Base-by-base conservation (phyloP, 495 filamentous ascomycete genomes). In the Halenospora varia region DNA sequence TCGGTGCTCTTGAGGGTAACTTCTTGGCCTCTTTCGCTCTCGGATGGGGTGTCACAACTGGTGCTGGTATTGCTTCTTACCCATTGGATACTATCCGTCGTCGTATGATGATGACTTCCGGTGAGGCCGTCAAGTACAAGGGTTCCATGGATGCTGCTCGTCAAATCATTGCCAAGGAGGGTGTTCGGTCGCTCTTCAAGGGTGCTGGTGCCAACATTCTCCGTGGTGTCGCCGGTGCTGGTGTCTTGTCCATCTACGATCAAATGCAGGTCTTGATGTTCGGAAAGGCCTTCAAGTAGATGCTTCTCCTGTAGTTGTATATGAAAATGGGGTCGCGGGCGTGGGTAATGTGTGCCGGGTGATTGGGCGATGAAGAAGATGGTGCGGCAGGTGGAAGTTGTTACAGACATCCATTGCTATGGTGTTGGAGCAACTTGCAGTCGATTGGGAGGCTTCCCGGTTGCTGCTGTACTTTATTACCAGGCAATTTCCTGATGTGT, bases 151-250 rank as follows among this genome's bases (percentile, higher is more conserved):
- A 98, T 81, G 94, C 94, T 73, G 91, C 82, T 77, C 81, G 82
- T 77, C 89, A 97, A 86, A 98, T 98, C 75, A 75, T 97, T 72
- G 92, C 91, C 79, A 88, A 89, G 77, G 95, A 97, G 83, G 94
- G 94, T 84, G 82, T 90, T 76, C 85, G 82, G 77, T 98, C 94
- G 67, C 92, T 98, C 77, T 98, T 98, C 90, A 98, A 98, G 89
- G 94, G 94, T 90, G 94, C 94, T 71, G 94, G 95, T 89, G 94
- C 94, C 80, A 98, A 98, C 87, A 98, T 98, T 77, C 95, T 98
- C 82, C 94, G 94, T 96, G 94, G 94, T 96, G 94, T 98, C 70
- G 94, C 94, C 72, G 94, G 94, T 91, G 94, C 94, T 80, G 94
- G 94, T 97, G 94, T 98, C 76, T 85, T 98, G 72, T 98, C 94